These are phyloP conservation scores for Xylaria digitata DNA, from an alignment of 2,329 filamentous ascomycete species.

Conservation along the genomic window DNA sequence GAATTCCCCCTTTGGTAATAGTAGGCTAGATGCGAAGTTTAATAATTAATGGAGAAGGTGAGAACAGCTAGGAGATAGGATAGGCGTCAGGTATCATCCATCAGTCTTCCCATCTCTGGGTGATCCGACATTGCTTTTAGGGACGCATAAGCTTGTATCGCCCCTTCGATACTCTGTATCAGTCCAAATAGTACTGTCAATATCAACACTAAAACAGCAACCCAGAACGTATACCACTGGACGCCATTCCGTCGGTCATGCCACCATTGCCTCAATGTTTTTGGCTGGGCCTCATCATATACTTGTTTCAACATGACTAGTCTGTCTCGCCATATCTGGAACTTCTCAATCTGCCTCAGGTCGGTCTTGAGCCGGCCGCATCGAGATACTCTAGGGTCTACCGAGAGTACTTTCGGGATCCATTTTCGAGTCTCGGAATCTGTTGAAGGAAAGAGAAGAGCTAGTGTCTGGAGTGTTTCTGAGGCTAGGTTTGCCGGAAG, in stretches of 20 bases:
- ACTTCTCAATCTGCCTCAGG: slow-evolving; percentile 50
- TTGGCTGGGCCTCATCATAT: slow-evolving; percentile 53
- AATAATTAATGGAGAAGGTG: too few relatives aligned
- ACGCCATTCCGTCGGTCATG: slow-evolving; percentile 54
- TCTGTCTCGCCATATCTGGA: slow-evolving; percentile 56
- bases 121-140: slow-evolving; percentile 11
- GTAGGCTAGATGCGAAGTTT: too few relatives aligned
- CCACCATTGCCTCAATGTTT: slow-evolving; percentile 56
- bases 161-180: slow-evolving; percentile 56
- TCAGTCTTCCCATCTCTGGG: background rate
- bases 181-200: slow-evolving; percentile 55
- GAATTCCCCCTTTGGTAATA: too few relatives aligned
- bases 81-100: background rate
- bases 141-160: slow-evolving; percentile 52
- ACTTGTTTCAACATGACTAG: slow-evolving; percentile 56
- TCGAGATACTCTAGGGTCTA: slow-evolving; percentile 46
- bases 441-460: slow-evolving; percentile 37
- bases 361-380: slow-evolving; percentile 50
- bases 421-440: slow-evolving; percentile 35
- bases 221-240: slow-evolving; percentile 61
- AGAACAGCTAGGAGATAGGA: too few relatives aligned
- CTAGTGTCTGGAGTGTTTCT: slow-evolving; percentile 26
- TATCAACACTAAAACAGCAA: slow-evolving; percentile 53
- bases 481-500: slow-evolving; percentile 9
- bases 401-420: slow-evolving; percentile 3